Evolutionary conservation across 148 eudicot genomes (phyloP).

Genomic region (Cornus controversa): DNA sequence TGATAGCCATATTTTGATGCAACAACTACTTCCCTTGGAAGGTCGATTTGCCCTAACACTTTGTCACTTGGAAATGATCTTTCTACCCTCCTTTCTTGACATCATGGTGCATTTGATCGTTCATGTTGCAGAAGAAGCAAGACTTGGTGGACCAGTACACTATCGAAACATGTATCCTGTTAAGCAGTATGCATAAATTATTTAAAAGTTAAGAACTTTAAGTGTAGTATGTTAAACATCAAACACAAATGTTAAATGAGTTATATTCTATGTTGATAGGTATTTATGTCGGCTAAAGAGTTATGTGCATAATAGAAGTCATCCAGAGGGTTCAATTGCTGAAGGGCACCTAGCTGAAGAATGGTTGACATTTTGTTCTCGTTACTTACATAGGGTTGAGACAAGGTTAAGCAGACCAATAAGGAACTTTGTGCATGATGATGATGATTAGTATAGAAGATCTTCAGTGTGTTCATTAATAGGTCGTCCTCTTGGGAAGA

Average conservation of each 20-base stretch:
- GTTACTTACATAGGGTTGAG: constrained; percentile 16
- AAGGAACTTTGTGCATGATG: constrained; percentile 16
- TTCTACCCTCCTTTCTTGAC: not conserved
- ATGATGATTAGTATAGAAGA: not conserved
- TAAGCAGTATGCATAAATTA: no score
- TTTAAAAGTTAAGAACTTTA: no score
- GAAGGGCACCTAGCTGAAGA: no score
- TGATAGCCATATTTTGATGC: constrained; percentile 8
- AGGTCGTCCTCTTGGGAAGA: not conserved
- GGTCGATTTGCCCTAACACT: not conserved
- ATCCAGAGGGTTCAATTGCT: no score
- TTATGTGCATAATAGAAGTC: not conserved
- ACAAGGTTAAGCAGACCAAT: constrained; percentile 15
- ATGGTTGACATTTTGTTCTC: constrained; percentile 23
- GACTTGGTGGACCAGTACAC: constrained; percentile 5
- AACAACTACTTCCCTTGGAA: constrained; percentile 8
- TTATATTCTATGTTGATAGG: no score
- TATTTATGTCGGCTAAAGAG: no score
- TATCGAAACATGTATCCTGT: not conserved
- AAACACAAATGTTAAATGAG: no score
- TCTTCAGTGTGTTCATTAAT: no score
- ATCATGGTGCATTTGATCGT: no score
- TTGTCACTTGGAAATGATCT: no score
- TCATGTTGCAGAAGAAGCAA: not conserved
- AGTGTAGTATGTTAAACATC: no score